A percentile compares a stretch with the other conserved stretches of the same genome.
Evolutionary conservation across 148 eudicot genomes (phyloP).

Genomic region (Vaccinium corymbosum): DNA sequence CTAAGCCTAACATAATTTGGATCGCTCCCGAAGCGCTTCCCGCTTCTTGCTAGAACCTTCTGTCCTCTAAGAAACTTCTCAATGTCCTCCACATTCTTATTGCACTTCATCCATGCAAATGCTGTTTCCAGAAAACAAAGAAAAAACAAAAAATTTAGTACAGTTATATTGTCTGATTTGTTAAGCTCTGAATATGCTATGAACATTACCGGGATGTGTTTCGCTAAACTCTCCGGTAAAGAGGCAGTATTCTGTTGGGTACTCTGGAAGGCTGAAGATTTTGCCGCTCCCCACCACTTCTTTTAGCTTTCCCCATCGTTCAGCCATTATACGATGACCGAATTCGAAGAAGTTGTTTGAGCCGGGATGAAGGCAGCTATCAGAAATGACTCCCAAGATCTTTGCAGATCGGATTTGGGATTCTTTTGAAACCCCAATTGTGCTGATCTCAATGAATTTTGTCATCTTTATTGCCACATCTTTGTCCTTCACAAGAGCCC

Average conservation of each 20-base stretch:
- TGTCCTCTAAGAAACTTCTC: constrained; percentile 40
- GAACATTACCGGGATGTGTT: constrained; percentile 58
- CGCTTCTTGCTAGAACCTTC: constrained; percentile 55
- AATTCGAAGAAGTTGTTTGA: constrained; percentile 43
- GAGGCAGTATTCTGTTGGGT: constrained; percentile 39
- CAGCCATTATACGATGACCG: constrained; percentile 37
- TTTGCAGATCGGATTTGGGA: constrained; percentile 72
- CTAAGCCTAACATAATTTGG: constrained; percentile 53
- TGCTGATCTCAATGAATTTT: constrained; percentile 55
- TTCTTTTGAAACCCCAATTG: constrained; percentile 85
- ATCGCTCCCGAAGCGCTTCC: constrained; percentile 58
- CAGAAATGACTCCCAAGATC: constrained; percentile 47
- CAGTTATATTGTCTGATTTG: background rate
- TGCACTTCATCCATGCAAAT: constrained; percentile 78
- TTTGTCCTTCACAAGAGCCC: constrained; percentile 87
- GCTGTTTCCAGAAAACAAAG: constrained; percentile 30
- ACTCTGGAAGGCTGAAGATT: constrained; percentile 39
- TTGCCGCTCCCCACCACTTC: constrained; percentile 28
- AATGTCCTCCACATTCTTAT: constrained; percentile 38
- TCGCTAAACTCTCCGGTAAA: constrained; percentile 35
- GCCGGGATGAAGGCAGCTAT: constrained; percentile 29
- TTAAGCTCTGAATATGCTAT: background rate
- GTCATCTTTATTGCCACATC: constrained; percentile 64
- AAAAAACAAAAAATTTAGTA: background rate
- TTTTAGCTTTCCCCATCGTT: constrained; percentile 66